Evolutionary conservation across 805 yeast genomes (phyloP).

Genomic region (Candida broadrunensis): DNA sequence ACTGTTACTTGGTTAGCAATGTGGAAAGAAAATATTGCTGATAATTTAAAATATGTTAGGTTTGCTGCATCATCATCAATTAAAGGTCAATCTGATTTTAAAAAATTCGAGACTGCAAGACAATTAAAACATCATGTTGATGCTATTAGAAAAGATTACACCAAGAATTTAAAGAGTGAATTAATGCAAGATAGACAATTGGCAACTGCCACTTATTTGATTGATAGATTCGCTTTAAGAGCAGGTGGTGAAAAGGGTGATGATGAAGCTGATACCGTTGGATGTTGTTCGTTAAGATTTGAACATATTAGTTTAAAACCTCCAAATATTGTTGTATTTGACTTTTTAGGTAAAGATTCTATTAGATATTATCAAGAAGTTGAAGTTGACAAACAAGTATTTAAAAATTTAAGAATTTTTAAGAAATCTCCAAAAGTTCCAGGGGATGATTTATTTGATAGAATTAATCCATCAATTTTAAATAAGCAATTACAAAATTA

Average conservation of each 20-base stretch:
- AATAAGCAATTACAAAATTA: constrained; percentile 86
- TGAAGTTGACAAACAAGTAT: constrained; percentile 87
- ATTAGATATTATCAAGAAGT: constrained; percentile 90
- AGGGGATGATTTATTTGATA: constrained; percentile 90
- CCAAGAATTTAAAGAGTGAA: constrained; percentile 62
- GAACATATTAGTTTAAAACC: constrained; percentile 87
- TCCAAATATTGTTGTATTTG: constrained; percentile 83
- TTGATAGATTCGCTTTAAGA: constrained; percentile 91
- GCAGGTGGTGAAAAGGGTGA: constrained; percentile 98
- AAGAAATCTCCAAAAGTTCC: constrained; percentile 86
- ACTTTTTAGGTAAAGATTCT: constrained; percentile 94
- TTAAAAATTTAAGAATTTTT: constrained; percentile 82
- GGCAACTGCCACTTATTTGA: constrained; percentile 90
- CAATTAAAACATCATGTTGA: constrained; percentile 73
- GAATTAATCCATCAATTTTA: constrained; percentile 77
- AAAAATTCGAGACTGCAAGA: constrained; percentile 92
- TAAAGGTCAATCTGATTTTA: constrained; percentile 87
- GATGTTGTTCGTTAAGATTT: constrained; percentile 90
- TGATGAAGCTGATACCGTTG: constrained; percentile 97
- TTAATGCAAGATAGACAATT: constrained; percentile 85
- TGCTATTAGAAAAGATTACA: constrained; percentile 72
- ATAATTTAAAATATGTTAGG: constrained; percentile 81
- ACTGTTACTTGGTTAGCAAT: constrained; percentile 94
- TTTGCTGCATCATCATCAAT: constrained; percentile 88
- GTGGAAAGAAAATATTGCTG: constrained; percentile 93